phyloP scores from a whole-genome alignment of 352 stramenopile genomes.

The Peronospora farinosa region DNA sequence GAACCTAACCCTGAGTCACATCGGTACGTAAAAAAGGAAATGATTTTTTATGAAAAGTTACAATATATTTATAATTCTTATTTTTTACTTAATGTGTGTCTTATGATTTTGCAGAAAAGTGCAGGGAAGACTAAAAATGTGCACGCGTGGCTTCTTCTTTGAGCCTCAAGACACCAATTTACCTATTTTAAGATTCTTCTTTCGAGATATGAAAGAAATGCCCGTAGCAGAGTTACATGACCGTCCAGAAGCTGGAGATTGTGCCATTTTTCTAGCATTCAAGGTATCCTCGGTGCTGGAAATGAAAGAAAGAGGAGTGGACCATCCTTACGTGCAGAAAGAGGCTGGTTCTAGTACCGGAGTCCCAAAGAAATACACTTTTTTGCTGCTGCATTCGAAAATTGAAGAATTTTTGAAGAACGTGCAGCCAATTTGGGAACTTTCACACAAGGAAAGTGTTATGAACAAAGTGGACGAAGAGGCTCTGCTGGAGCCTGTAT shows the following conservation, averaged over 20 bases:
- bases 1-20: slow-evolving; percentile 47
- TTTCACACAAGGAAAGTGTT: slow-evolving; percentile 52
- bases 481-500: slow-evolving; percentile 60
- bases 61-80: background rate
- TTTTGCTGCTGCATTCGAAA: slow-evolving; percentile 78
- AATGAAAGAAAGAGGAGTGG: slow-evolving; percentile 84
- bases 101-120: slow-evolving; percentile 48
- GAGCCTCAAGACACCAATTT: slow-evolving; percentile 82
- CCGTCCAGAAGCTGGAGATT: slow-evolving; percentile 30
- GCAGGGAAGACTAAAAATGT: slow-evolving; percentile 81
- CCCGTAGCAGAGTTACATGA: slow-evolving; percentile 56
- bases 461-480: slow-evolving; percentile 87
- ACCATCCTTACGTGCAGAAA: slow-evolving; percentile 73
- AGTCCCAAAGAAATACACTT: slow-evolving; percentile 58
- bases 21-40: slow-evolving; percentile 27
- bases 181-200: slow-evolving; percentile 83
- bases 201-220: slow-evolving; percentile 70
- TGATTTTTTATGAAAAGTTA: background rate
- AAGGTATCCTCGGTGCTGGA: slow-evolving; percentile 52
- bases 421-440: slow-evolving; percentile 60
- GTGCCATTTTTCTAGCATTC: slow-evolving; percentile 64
- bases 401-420: slow-evolving; percentile 74
- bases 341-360: slow-evolving; percentile 15
- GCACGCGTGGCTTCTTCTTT: slow-evolving; percentile 88
- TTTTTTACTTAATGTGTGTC: background rate